phyloP scores from a whole-genome alignment of 2,329 filamentous ascomycete genomes.

The Xylaria sp. region DNA sequence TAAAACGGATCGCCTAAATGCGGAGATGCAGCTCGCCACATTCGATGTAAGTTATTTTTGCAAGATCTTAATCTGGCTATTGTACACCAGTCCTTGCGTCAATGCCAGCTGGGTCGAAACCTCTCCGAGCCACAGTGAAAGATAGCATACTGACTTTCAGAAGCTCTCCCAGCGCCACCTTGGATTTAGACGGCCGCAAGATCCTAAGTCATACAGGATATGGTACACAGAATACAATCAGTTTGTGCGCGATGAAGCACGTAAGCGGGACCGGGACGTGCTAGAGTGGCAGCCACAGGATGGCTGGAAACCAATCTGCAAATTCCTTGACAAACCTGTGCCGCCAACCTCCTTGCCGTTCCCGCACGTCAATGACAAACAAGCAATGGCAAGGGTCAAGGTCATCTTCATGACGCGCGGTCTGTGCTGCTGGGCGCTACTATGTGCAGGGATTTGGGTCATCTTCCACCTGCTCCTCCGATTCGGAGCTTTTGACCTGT shows the following conservation, averaged over 20 bases:
- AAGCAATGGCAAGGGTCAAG: constrained; percentile 21
- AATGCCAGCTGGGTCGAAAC: neutral
- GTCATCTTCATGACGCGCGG: constrained; percentile 5
- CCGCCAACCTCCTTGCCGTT: constrained; percentile 40
- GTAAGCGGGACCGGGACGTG: constrained; percentile 36
- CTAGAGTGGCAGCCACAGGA: constrained; percentile 45
- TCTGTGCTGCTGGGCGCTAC: neutral
- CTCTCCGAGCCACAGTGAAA: too few species aligned
- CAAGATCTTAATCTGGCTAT: neutral
- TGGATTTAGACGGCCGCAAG: neutral
- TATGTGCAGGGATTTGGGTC: neutral
- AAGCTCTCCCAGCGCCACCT: neutral
- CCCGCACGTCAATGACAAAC: constrained; percentile 42
- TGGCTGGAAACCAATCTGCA: constrained; percentile 52
- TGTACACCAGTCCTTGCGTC: neutral
- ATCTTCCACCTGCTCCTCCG: neutral
- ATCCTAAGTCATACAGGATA: neutral
- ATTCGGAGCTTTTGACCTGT: neutral
- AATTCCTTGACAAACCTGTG: constrained; percentile 45
- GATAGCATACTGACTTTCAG: neutral
- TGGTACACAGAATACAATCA: constrained; percentile 25
- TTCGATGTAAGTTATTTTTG: neutral
- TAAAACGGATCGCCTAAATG: constrained; percentile 38
- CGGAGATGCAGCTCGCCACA: constrained; percentile 7
- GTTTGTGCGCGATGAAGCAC: constrained; percentile 39